These are phyloP conservation scores for Wallacemonas sp. DNA, from an alignment of 208 protist species.

Conservation along the genomic window DNA sequence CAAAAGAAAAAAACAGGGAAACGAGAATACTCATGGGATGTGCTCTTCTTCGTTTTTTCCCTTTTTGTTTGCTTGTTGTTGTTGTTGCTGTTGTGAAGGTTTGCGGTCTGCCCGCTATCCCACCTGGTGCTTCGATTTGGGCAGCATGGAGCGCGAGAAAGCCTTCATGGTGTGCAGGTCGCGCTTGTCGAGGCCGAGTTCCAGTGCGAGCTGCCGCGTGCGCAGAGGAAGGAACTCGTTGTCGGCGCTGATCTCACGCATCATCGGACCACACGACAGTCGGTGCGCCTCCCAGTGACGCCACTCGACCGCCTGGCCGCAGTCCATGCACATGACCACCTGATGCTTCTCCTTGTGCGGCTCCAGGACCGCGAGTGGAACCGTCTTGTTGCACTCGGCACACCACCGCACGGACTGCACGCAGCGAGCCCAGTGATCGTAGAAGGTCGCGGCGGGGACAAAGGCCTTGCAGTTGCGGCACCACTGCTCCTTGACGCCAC, in stretches of 20 bases:
- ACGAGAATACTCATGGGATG: too few species aligned
- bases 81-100: too few species aligned
- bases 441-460: slow-evolving; percentile 63
- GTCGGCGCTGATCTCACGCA: slow-evolving; percentile 87
- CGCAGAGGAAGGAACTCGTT: slow-evolving; percentile 88
- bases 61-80: too few species aligned
- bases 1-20: too few species aligned
- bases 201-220: slow-evolving; percentile 83
- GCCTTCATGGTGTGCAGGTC: slow-evolving; percentile 84
- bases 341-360: slow-evolving; percentile 90
- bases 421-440: slow-evolving; percentile 75
- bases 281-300: slow-evolving; percentile 88
- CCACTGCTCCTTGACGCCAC: slow-evolving; percentile 68
- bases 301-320: slow-evolving; percentile 86
- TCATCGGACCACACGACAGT: slow-evolving; percentile 81
- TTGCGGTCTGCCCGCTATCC: not conserved
- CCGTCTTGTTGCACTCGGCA: slow-evolving; percentile 70
- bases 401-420: slow-evolving; percentile 86
- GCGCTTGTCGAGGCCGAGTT: slow-evolving; percentile 85
- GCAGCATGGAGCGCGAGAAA: slow-evolving; percentile 55
- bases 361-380: slow-evolving; percentile 77
- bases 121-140: slow-evolving; percentile 37
- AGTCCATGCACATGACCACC: slow-evolving; percentile 90
- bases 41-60: too few species aligned
- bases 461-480: slow-evolving; percentile 92